Base-by-base conservation (phyloP, 495 filamentous ascomycete species). In the Penicillium soppii region DNA sequence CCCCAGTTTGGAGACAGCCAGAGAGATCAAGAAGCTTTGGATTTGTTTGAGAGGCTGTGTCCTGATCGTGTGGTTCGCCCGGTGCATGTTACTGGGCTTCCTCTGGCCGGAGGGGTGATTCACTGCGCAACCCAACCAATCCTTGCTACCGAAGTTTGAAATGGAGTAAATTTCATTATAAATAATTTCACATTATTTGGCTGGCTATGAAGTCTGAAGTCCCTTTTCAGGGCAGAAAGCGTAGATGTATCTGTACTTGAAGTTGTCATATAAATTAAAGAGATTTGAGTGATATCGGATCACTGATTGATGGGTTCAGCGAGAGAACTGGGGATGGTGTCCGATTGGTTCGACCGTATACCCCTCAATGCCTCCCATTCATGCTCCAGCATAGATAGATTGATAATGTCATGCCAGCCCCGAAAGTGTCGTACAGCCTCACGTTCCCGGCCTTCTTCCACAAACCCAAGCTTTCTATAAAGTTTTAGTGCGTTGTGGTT, bases 401-500 rank as follows among this genome's bases (percentile, higher is more conserved):
- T 29, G 1, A 79, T 21, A 21, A 63, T 21, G 62, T 79, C 77
- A 43, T 73, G 66, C 72, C 72, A 81, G 13, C 46, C 45, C 23
- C 77, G 69, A 46, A 70, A 55, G 56, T 67, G 64, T 60, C 64
- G 72, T 5, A 78, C 30, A 1, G 50, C 52, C 52, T 82, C 76
- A 30, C 78, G 62, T n/a, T 65, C 57, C 21, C 70, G 58, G 3
- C 77, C 79, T 59, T 82, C 79, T 20, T 65, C 53, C 41, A 63
- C 66, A 52, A 82, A 81, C 1, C 78, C 77, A n/a, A 81, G 45
- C 41, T 52, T 66, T 48, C 65, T 57, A 48, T 82, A 82, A 50
- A 80, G 49, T 23, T 50, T 57, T 45, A 68, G 38, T 1, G 76
- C 80, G 13, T 63, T 63, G 17, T 57, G 45, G 54, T 81, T 81